These are phyloP conservation scores for Cinchona pubescens DNA, from an alignment of 257 asterid species.

Conservation along the genomic window DNA sequence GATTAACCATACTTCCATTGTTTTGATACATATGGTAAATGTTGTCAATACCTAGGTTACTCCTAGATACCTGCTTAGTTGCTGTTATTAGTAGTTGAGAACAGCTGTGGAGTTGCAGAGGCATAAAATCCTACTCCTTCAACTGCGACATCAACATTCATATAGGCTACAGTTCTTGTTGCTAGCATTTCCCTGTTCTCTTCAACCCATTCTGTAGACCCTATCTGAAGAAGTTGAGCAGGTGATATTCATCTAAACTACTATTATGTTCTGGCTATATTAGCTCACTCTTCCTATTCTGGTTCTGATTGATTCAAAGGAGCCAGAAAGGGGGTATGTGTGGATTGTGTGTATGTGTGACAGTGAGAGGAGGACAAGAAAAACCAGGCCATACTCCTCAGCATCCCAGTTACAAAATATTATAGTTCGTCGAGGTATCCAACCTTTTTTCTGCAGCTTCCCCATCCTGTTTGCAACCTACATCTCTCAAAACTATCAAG, in stretches of 20 bases:
- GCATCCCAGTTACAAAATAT: constrained; percentile 89
- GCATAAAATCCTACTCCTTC: constrained; percentile 58
- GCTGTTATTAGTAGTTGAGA: constrained; percentile 58
- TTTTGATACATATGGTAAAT: background rate
- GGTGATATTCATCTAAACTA: background rate
- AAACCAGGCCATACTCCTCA: constrained; percentile 90
- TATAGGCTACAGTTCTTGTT: constrained; percentile 68
- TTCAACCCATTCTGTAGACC: constrained; percentile 93
- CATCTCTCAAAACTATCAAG: constrained; percentile 23
- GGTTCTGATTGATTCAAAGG: background rate
- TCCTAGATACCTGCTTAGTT: constrained; percentile 56
- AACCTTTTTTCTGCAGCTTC: constrained; percentile 41
- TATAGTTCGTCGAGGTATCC: constrained; percentile 79
- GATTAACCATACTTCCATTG: background rate
- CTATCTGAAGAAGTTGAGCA: constrained; percentile 43
- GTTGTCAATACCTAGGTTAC: background rate
- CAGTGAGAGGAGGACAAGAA: constrained; percentile 13
- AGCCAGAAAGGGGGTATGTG: background rate
- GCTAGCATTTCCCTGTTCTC: constrained; percentile 75
- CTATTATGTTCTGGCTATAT: background rate
- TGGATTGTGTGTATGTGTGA: background rate
- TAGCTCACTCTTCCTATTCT: background rate
- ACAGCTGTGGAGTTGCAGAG: constrained; percentile 83
- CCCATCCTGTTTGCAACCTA: constrained; percentile 64
- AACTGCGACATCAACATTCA: constrained; percentile 80